These are phyloP conservation scores for grape (Vitis vinifera) DNA, from an alignment of 164 flowering plant genomes.

Conservation along the genomic window DNA sequence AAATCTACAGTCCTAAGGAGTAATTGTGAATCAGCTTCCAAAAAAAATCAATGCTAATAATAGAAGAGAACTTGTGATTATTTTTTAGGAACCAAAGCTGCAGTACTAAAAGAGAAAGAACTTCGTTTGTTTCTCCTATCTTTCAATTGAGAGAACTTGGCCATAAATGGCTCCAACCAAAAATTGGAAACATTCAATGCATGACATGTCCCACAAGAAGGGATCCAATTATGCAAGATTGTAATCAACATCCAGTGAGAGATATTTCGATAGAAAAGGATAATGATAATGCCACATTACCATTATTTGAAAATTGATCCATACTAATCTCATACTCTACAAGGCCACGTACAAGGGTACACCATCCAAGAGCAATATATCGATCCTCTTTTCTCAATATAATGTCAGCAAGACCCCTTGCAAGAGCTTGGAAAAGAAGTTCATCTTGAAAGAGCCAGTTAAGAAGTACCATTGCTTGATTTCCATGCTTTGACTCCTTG, in stretches of 20 bases:
- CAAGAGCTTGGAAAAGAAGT: constrained; percentile 42
- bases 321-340: constrained; percentile 41
- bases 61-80: too few species aligned
- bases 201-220: not conserved
- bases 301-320: constrained; percentile 26
- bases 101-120: too few species aligned
- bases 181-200: not conserved
- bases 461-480: constrained; percentile 57
- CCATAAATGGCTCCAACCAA: not conserved
- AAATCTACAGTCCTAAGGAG: too few species aligned
- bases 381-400: constrained; percentile 63
- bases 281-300: constrained; percentile 27
- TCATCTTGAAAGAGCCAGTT: constrained; percentile 82
- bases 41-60: not conserved
- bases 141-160: too few species aligned
- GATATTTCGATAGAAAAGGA: not conserved
- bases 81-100: too few species aligned
- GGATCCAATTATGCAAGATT: too few species aligned
- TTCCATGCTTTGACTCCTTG: constrained; percentile 45
- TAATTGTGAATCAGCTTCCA: not conserved
- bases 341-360: constrained; percentile 54
- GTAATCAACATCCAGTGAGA: not conserved
- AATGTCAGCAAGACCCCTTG: constrained; percentile 42
- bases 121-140: too few species aligned
- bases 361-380: constrained; percentile 77